Base-by-base conservation (phyloP, 371 early-diverging fungal species). In the Circinella minor region DNA sequence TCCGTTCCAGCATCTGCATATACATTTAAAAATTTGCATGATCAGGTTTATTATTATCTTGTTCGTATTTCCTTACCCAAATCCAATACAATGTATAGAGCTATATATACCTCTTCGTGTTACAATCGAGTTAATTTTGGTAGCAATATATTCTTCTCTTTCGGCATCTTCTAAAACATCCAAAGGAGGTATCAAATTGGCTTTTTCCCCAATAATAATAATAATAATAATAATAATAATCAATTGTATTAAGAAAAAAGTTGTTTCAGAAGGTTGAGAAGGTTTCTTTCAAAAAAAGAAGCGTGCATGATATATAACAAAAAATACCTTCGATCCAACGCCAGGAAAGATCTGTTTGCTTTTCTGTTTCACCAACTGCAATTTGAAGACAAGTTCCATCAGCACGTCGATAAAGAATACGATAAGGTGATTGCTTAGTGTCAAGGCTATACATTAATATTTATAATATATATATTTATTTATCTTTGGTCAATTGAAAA, bases 361-460 rank as follows among this genome's bases (percentile, higher is more conserved):
- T 93, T 60, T 90, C 84, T 8, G 92, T 87, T 78, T 97, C 96
- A 47, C 91, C 92, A 14, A 87, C 90, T 46, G 94, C 88, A 68
- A 94, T 84, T 27, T 88, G 86, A 57, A 86, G 76, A 55, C 79
- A 81, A 60, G 85, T 81, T 17, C 82, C 82, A n/a, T 78, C 69
- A 3, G 79, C 71, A 51, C 89, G 77, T 71, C 90, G 88, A 76
- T 93, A 91, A 3, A 97, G 76, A 37, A 98, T 91, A 63, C 98
- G 92, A 79, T 91, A 98, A 20, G 96, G 93, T 13, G 96, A 90
- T 78, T 97, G 98, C 81, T 95, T 95, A 27, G 96, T 95, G 77
- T 97, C 98, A 55, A 98, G 88, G 2, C 91, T 89, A 65, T 10
- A 70, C 27, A 27, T 27, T 27, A 27, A 27, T 36, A 13, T 55